Percentiles rank a stretch among this genome's conserved stretches.
These are phyloP conservation scores for Atkinsonella hypoxylon DNA, from an alignment of 2,329 filamentous ascomycete species.

Conservation along the genomic window DNA sequence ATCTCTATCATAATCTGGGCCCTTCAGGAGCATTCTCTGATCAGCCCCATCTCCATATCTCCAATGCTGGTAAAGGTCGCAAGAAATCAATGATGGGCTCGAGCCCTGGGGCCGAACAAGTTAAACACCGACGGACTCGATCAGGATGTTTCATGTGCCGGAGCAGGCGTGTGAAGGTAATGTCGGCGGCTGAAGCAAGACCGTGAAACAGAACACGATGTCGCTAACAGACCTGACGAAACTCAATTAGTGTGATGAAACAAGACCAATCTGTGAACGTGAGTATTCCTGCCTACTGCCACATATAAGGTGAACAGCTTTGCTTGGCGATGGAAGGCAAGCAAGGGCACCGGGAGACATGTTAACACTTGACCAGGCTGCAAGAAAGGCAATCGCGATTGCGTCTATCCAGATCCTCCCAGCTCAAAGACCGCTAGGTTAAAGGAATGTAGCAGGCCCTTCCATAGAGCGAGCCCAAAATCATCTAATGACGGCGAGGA, in stretches of 20 bases:
- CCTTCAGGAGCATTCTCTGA: constrained; percentile 40
- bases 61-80: constrained; percentile 36
- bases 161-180: constrained; percentile 69
- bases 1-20: constrained; percentile 33
- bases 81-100: constrained; percentile 33
- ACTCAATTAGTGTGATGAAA: constrained; percentile 68
- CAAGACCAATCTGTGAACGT: constrained; percentile 74
- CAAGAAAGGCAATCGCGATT: constrained; percentile 82
- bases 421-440: constrained; percentile 28
- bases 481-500: constrained; percentile 44
- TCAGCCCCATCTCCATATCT: constrained; percentile 33
- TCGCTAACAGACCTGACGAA: constrained; percentile 13
- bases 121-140: constrained; percentile 86
- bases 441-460: constrained; percentile 25
- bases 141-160: constrained; percentile 92
- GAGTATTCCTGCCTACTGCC: constrained; percentile 17
- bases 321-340: neutral
- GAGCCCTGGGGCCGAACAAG: constrained; percentile 46
- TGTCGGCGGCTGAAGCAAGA: constrained; percentile 7
- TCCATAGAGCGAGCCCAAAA: constrained; percentile 35
- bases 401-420: constrained; percentile 70
- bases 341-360: neutral
- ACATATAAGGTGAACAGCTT: no score
- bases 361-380: constrained; percentile 48
- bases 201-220: constrained; percentile 8